Percentiles rank a stretch among this genome's conserved stretches.
phyloP scores from a whole-genome alignment of 2,329 filamentous ascomycete genomes.

The Dactylellina haptotyla region DNA sequence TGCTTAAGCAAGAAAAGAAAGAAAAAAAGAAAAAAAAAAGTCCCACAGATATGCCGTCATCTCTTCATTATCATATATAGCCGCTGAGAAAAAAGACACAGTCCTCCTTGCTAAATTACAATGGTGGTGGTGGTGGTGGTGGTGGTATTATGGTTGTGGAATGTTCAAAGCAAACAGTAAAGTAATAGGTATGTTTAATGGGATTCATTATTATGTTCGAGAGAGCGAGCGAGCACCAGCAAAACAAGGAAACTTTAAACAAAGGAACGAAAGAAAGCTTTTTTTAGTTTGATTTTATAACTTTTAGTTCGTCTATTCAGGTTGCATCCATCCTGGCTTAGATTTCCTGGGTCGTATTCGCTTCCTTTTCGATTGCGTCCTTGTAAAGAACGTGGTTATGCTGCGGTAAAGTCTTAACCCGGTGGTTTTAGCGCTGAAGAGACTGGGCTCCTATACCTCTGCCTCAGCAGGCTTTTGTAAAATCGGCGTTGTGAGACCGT shows the following conservation, averaged over 20 bases:
- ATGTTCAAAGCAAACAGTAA: not conserved
- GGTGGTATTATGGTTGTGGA: no score
- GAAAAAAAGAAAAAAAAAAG: no score
- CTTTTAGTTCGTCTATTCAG: not conserved
- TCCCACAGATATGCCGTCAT: not conserved
- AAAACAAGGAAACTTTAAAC: not conserved
- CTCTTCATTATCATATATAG: conserved; percentile 5
- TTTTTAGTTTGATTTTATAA: not conserved
- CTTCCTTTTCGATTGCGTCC: conserved; percentile 1
- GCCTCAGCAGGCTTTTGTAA: conserved; percentile 62
- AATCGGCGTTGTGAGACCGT: conserved; percentile 84
- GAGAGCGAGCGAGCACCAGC: not conserved
- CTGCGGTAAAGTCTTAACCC: conserved; percentile 33
- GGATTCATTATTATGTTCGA: not conserved
- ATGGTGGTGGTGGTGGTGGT: not conserved
- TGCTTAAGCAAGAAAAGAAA: no score
- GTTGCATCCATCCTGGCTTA: not conserved
- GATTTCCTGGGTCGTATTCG: conserved; percentile 2
- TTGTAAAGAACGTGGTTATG: conserved; percentile 22
- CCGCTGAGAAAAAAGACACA: not conserved
- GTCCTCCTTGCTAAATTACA: conserved; percentile 19
- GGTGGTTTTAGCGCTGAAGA: conserved; percentile 29
- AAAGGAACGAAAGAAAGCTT: not conserved
- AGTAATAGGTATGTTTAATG: not conserved
- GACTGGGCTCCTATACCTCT: conserved; percentile 38